A percentile compares a stretch with the other conserved stretches of the same genome.
These are phyloP conservation scores for Penicillium goetzii DNA, from an alignment of 495 filamentous ascomycete genomes.

Conservation along the genomic window DNA sequence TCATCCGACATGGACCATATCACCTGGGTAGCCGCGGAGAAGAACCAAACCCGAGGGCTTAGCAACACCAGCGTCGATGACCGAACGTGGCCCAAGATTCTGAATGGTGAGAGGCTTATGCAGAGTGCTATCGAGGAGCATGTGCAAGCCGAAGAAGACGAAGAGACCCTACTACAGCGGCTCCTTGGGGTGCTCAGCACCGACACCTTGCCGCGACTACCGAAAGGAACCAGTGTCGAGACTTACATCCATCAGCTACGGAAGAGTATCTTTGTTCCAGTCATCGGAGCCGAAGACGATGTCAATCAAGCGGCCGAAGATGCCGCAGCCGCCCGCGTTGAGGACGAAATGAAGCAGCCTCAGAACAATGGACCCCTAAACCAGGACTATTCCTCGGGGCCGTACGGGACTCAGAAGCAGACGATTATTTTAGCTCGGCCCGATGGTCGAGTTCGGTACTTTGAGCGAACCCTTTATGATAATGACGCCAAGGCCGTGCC, in stretches of 20 bases:
- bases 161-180: slow-evolving; percentile 69
- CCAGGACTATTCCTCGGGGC: slow-evolving; percentile 38
- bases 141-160: slow-evolving; percentile 50
- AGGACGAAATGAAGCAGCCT: slow-evolving; percentile 25
- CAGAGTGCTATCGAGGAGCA: slow-evolving; percentile 49
- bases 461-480: slow-evolving; percentile 84
- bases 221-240: slow-evolving; percentile 60
- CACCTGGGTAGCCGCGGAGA: slow-evolving; percentile 68
- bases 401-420: slow-evolving; percentile 94
- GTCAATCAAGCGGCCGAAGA: slow-evolving; percentile 44
- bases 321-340: slow-evolving; percentile 49
- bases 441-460: slow-evolving; percentile 75
- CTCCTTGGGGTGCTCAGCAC: slow-evolving; percentile 70
- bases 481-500: slow-evolving; percentile 62
- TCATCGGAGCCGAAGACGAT: slow-evolving; percentile 60
- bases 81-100: slow-evolving; percentile 81
- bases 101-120: slow-evolving; percentile 57
- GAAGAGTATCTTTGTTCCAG: slow-evolving; percentile 84
- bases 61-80: slow-evolving; percentile 83
- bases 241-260: slow-evolving; percentile 70
- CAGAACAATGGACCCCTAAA: slow-evolving; percentile 26
- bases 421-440: slow-evolving; percentile 79
- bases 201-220: slow-evolving; percentile 69
- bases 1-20: slow-evolving; percentile 57
- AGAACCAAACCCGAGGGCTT: slow-evolving; percentile 72